Base-by-base conservation (phyloP, 2,329 filamentous ascomycete genomes). In the Aspergillus ustus region DNA sequence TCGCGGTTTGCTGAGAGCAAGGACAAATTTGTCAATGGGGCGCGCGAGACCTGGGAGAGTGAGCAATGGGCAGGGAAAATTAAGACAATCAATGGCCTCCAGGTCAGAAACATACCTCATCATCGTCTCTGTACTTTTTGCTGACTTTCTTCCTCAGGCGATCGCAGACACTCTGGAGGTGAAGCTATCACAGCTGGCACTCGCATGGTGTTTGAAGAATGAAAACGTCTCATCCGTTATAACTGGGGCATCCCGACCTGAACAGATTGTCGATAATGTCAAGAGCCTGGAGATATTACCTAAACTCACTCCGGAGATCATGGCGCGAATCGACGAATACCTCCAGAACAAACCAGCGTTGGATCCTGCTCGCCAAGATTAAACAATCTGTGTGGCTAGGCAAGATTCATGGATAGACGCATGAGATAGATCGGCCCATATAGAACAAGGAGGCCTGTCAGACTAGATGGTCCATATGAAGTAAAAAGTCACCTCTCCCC, bases 161-260 rank as follows among this genome's bases (percentile, higher is more conserved):
- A 13, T 72, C 40, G 69, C 71, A n/a, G 66, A 68, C 76, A 87
- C 66, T 15, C 61, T 63, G 77, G 85, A 80, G 81, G 85, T 53
- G 20, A 72, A 83, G 54, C 81, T 85, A 51, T 81, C 82, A 5
- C 83, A 85, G 63, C 78, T 88, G 7, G 80, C 84, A 20, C 77
- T 88, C 37, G 86, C 85, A 0, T 88, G 86, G 85, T 78, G 78
- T 53, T 77, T 85, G 43, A 86, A 84, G 75, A 88, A 88, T 71
- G 77, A 80, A 34, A 83, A 87, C 61, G 86, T 88, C 25, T 71
- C 73, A 7, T 76, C 75, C 6, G 71, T 77, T 13, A 78, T 78
- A 54, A 75, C 70, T 0, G 76, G 85, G 2, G 80, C 80, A 4
- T 80, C 77, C 9, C 73, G 76, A 54, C 74, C 76, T 5, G 77